A percentile compares a stretch with the other conserved stretches of the same genome.
phyloP scores from a whole-genome alignment of 352 stramenopile species.

The Blastocystis sp. region DNA sequence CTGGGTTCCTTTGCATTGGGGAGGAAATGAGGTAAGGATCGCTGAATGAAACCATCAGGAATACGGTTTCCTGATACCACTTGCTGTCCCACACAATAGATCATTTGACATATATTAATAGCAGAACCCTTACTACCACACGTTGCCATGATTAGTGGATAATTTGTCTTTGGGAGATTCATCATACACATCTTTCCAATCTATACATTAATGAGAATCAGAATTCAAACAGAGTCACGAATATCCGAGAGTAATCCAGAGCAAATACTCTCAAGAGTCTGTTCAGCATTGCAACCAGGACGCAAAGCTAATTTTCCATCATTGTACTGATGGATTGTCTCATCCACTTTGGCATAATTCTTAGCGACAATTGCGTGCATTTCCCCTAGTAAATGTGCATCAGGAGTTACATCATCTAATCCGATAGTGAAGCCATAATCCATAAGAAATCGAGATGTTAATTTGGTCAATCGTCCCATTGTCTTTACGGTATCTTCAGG shows the following conservation, averaged over 20 bases:
- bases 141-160: constrained; percentile 89
- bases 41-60: constrained; percentile 95
- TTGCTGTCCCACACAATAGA: constrained; percentile 97
- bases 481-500: constrained; percentile 84
- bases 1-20: constrained; percentile 86
- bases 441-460: constrained; percentile 94
- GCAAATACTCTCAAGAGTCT: constrained; percentile 96
- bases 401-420: constrained; percentile 98
- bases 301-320: constrained; percentile 87
- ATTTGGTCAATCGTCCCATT: constrained; percentile 96
- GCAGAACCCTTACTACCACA: constrained; percentile 97
- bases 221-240: constrained; percentile 83
- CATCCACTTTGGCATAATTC: constrained; percentile 76
- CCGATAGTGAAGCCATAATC: constrained; percentile 97
- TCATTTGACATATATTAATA: constrained; percentile 99
- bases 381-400: constrained; percentile 83
- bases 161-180: constrained; percentile 93
- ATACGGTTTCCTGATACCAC: constrained; percentile 94
- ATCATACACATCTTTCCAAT: constrained; percentile 92
- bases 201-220: background rate
- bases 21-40: constrained; percentile 93
- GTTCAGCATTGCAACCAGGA: constrained; percentile 90
- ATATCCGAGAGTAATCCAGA: constrained; percentile 95
- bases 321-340: constrained; percentile 74
- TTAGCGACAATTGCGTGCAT: constrained; percentile 87